phyloP scores from a whole-genome alignment of 2,329 filamentous ascomycete genomes.

The Aureobasidium vineae region DNA sequence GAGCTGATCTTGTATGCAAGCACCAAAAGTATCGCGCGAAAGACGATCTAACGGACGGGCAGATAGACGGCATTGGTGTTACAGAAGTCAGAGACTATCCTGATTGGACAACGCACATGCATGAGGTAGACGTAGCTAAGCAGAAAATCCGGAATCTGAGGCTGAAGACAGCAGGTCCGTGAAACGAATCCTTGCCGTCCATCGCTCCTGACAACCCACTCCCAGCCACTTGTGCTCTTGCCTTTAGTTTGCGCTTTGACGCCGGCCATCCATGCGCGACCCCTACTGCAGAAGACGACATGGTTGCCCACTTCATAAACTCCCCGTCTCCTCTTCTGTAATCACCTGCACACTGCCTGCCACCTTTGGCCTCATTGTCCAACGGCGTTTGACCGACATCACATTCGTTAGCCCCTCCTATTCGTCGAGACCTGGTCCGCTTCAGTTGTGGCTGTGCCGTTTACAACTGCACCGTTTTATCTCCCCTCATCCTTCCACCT shows the following conservation, averaged over 20 bases:
- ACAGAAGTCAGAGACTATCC: not conserved
- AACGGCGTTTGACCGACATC: conserved; percentile 11
- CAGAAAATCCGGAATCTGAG: conserved; percentile 23
- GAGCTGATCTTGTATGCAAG: conserved; percentile 5
- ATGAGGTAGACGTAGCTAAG: conserved; percentile 17
- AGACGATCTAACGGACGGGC: not conserved
- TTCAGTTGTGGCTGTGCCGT: conserved; percentile 24
- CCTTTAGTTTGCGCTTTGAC: conserved; percentile 11
- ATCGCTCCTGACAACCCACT: conserved; percentile 24
- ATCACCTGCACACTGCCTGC: conserved; percentile 13
- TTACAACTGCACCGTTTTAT: conserved; percentile 10
- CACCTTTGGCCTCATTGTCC: conserved; percentile 11
- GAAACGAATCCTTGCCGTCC: conserved; percentile 19
- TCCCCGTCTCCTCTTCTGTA: conserved; percentile 6
- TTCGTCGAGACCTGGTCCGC: conserved; percentile 12
- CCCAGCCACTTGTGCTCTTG: conserved; percentile 19
- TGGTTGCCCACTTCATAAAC: not conserved
- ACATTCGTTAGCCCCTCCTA: conserved; percentile 13
- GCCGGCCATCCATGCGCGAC: conserved; percentile 15
- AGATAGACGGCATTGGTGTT: conserved; percentile 7
- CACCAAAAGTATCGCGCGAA: conserved; percentile 10
- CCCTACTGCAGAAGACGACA: conserved; percentile 11
- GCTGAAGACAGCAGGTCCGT: conserved; percentile 19
- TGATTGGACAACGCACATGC: conserved; percentile 17
- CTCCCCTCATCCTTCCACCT: conserved; percentile 9